Base-by-base conservation (phyloP, 2,329 filamentous ascomycete genomes). In the Alternaria ventricosa region DNA sequence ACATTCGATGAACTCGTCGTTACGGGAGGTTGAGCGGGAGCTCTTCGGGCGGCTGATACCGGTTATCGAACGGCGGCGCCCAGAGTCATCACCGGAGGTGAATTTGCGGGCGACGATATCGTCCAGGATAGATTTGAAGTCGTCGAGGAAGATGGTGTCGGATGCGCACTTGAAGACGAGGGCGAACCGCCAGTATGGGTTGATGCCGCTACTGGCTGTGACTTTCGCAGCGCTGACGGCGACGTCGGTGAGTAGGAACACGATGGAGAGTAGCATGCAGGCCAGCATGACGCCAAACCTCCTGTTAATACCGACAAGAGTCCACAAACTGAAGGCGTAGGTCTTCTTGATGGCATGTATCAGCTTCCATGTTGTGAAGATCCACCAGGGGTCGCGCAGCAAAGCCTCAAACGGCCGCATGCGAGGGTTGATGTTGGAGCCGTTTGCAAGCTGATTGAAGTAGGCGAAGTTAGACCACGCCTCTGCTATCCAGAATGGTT, bases 161-260 rank as follows among this genome's bases (percentile, higher is more conserved):
- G 75, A 77, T 4, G 76, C 76, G 33, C 76, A 78, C 50, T 79
- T 79, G 69, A 79, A 79, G 5, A 79, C 75, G 3, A 79, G 69
- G 0, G 77, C 77, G 41, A 78, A 75, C 8, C 77, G 67, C 77
- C 77, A 79, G 55, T 77, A 78, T 1, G 77, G 77, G 36, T 79
- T 78, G 46, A 79, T 79, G 3, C 77, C 77, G 22, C 73, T 72
- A 47, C 60, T 66, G 2, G 66, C 55, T 10, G 72, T 72, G 6
- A 75, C 43, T 11, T 68, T 72, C 1, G 76, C 71, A 5, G 74
- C 76, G 20, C 66, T 78, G n/a, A 79, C 64, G 6, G 66, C 73
- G 3, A 74, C 70, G 23, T 79, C 77, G 0, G 74, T 77, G 2
- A 78, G 36, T 4, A 78, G 63, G 55, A 79, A 79, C 13, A 63